A percentile compares a stretch with the other conserved stretches of the same genome.
Evolutionary conservation across 2,329 filamentous ascomycete genomes (phyloP).

Genomic region (Seiridium cupressi): DNA sequence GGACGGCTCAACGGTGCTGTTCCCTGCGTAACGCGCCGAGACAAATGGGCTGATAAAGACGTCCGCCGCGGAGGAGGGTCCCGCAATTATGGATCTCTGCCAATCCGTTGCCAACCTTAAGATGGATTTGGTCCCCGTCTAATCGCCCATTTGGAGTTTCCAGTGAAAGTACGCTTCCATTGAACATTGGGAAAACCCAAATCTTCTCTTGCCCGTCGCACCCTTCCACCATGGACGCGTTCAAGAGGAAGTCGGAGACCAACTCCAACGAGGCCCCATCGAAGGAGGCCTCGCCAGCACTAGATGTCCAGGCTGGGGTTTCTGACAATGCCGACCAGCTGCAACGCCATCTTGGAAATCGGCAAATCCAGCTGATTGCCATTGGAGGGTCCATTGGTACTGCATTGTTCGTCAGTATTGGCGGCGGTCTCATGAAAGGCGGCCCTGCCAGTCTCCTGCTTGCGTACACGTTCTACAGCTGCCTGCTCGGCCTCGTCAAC

Average conservation of each 20-base stretch:
- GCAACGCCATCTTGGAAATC: slow-evolving; percentile 40
- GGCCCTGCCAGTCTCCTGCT: slow-evolving; percentile 55
- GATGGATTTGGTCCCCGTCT: background rate
- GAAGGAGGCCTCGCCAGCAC: background rate
- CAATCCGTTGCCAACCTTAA: background rate
- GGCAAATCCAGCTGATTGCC: slow-evolving; percentile 57
- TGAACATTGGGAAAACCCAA: too few relatives aligned
- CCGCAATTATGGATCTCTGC: slow-evolving; percentile 4
- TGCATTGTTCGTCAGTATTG: slow-evolving; percentile 61
- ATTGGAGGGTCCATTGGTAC: slow-evolving; percentile 58
- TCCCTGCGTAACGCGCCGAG: background rate
- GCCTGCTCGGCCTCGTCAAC: slow-evolving; percentile 57
- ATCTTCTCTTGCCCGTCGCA: too few relatives aligned
- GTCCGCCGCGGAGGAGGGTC: background rate
- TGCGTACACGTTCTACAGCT: slow-evolving; percentile 55
- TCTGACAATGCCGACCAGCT: slow-evolving; percentile 25
- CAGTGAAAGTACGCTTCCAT: background rate
- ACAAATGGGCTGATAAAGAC: background rate
- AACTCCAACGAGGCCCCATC: background rate
- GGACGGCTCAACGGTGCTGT: background rate
- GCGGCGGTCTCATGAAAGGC: slow-evolving; percentile 48
- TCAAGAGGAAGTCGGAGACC: background rate
- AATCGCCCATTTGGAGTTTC: background rate
- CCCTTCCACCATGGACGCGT: background rate
- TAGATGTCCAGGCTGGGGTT: background rate